These are phyloP conservation scores for Buddleja alternifolia DNA, from an alignment of 257 asterid genomes.

Conservation along the genomic window DNA sequence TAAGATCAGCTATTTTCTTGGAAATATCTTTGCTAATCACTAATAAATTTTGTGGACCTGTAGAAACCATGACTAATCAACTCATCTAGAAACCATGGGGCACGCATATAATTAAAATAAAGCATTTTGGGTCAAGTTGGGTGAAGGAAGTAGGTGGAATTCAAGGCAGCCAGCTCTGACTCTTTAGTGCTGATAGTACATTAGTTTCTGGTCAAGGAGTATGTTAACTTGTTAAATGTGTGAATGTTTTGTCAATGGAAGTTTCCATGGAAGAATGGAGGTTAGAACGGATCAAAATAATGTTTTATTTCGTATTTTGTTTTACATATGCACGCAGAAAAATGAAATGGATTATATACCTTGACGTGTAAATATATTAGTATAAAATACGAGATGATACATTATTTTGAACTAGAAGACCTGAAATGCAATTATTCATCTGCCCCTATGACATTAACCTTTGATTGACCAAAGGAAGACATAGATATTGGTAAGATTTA, in stretches of 20 bases:
- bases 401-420: too few relatives aligned
- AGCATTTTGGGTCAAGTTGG: slow-evolving; percentile 7
- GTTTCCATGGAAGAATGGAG: slow-evolving; percentile 2
- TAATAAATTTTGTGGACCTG: not conserved
- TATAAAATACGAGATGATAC: too few relatives aligned
- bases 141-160: slow-evolving; percentile 6
- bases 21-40: not conserved
- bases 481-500: not conserved
- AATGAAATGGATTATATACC: too few relatives aligned
- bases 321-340: too few relatives aligned
- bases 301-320: too few relatives aligned
- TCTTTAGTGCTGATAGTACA: not conserved
- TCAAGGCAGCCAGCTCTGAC: slow-evolving; percentile 34
- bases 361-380: too few relatives aligned
- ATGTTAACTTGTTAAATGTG: not conserved
- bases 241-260: not conserved
- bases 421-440: not conserved
- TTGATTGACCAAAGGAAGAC: not conserved
- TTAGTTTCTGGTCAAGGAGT: slow-evolving; percentile 20
- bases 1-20: not conserved
- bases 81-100: not conserved
- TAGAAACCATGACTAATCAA: not conserved
- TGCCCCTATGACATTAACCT: not conserved
- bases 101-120: not conserved
- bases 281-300: not conserved